These are phyloP conservation scores for Neopestalotiopsis sp. DNA, from an alignment of 2,329 filamentous ascomycete genomes.

Conservation along the genomic window DNA sequence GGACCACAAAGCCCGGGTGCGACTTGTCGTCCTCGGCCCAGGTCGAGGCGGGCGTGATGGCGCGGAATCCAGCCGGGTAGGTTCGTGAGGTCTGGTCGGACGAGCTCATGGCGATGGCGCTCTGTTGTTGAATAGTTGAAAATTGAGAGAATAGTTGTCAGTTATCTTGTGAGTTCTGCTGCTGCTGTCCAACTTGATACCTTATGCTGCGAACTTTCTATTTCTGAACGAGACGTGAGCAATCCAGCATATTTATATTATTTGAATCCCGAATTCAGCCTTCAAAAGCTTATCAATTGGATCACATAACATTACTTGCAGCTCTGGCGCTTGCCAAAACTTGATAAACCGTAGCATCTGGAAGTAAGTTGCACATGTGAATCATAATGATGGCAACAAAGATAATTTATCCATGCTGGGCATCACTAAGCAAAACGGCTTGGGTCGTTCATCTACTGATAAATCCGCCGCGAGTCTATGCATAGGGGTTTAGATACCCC, in stretches of 20 bases:
- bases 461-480: neutral
- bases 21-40: constrained; percentile 12
- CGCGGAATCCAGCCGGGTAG: neutral
- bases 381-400: neutral
- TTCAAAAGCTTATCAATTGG: neutral
- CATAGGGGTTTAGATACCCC: neutral
- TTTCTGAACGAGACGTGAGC: too few species aligned
- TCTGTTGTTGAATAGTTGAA: neutral
- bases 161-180: neutral
- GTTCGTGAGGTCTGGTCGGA: neutral
- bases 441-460: neutral
- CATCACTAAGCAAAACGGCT: neutral
- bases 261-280: neutral
- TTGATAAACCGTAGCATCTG: too few species aligned
- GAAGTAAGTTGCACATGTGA: too few species aligned
- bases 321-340: too few species aligned
- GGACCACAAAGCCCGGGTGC: constrained; percentile 16
- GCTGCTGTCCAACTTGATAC: neutral
- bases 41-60: constrained; percentile 10
- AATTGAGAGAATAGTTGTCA: neutral
- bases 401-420: neutral
- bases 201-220: too few species aligned
- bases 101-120: neutral
- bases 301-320: too few species aligned
- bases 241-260: neutral